A percentile compares a stretch with the other conserved stretches of the same genome.
phyloP scores from a whole-genome alignment of 257 asterid species.

The Penstemon eatonii region DNA sequence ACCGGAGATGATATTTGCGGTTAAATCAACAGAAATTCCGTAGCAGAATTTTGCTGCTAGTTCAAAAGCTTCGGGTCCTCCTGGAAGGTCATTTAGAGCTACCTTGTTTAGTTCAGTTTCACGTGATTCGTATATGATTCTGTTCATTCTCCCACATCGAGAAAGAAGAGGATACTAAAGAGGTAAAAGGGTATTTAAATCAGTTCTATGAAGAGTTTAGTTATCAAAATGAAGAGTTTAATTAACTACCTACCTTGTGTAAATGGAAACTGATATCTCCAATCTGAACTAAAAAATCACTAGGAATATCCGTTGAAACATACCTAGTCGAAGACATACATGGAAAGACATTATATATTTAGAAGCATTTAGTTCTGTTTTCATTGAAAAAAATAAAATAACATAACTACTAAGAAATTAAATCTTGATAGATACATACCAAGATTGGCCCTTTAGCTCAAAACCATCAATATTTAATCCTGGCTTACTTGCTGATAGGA shows the following conservation, averaged over 20 bases:
- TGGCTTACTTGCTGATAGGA: constrained; percentile 48
- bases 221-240: too few relatives aligned
- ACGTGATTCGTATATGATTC: constrained; percentile 70
- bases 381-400: background rate
- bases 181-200: constrained; percentile 8
- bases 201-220: background rate
- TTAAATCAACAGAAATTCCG: constrained; percentile 72
- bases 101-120: constrained; percentile 52
- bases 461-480: constrained; percentile 76
- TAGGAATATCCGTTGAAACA: constrained; percentile 87
- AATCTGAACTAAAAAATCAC: constrained; percentile 79
- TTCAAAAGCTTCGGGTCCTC: constrained; percentile 85
- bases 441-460: constrained; percentile 87
- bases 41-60: constrained; percentile 82
- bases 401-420: background rate
- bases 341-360: background rate
- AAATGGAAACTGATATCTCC: constrained; percentile 78
- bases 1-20: constrained; percentile 63
- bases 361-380: background rate
- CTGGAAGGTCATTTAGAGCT: constrained; percentile 65
- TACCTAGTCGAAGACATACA: constrained; percentile 49
- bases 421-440: constrained; percentile 41
- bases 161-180: constrained; percentile 84
- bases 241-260: constrained; percentile 61
- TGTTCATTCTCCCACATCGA: constrained; percentile 81